These are phyloP conservation scores for Pyrenula massariospora DNA, from an alignment of 495 filamentous ascomycete species.

Conservation along the genomic window DNA sequence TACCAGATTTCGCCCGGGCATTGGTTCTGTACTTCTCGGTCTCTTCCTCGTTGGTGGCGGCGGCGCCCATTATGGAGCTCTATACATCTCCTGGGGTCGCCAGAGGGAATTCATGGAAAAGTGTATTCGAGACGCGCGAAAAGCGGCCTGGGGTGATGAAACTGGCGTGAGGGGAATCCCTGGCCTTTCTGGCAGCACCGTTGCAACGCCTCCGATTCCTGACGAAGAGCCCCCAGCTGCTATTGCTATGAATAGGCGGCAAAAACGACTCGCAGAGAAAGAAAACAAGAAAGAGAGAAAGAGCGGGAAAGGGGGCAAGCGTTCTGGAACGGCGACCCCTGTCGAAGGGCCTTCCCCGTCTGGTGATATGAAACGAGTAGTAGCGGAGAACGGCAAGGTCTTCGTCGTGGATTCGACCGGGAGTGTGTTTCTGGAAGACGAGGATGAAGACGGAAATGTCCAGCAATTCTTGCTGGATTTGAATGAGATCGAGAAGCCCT, in stretches of 20 bases:
- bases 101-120: constrained; percentile 82
- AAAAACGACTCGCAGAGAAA: constrained; percentile 77
- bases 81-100: constrained; percentile 75
- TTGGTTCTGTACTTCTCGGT: constrained; percentile 71
- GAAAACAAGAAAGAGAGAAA: constrained; percentile 61
- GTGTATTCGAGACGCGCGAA: constrained; percentile 82
- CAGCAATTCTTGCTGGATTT: constrained; percentile 76
- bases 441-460: constrained; percentile 70
- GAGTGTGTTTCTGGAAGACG: constrained; percentile 85
- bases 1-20: constrained; percentile 76
- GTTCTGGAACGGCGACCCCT: constrained; percentile 37
- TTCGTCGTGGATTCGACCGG: constrained; percentile 84
- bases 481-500: constrained; percentile 53
- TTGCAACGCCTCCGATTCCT: constrained; percentile 25
- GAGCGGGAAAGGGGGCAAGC: constrained; percentile 18
- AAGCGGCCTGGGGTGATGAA: constrained; percentile 81
- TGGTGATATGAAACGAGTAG: constrained; percentile 69
- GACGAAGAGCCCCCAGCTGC: constrained; percentile 24
- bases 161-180: constrained; percentile 53
- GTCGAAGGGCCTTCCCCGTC: constrained; percentile 38
- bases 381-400: constrained; percentile 90
- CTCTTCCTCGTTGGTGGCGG: constrained; percentile 81
- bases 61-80: constrained; percentile 68
- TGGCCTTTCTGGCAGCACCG: constrained; percentile 40
- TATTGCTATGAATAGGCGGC: constrained; percentile 67